These are phyloP conservation scores for Aspergillus pseudoterreus DNA, from an alignment of 2,329 filamentous ascomycete species.

Conservation along the genomic window DNA sequence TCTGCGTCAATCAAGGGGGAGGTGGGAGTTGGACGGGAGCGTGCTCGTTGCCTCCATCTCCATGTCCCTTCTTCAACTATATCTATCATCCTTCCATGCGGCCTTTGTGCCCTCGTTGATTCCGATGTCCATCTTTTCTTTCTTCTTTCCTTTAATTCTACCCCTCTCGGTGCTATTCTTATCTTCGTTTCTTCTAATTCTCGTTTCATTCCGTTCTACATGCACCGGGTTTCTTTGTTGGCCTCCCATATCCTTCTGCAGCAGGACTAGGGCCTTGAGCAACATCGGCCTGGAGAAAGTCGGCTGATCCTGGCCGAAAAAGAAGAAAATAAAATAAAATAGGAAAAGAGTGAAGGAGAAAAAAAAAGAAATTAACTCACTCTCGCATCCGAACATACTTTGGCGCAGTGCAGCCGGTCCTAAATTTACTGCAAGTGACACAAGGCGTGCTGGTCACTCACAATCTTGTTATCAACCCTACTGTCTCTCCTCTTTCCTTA, in stretches of 20 bases:
- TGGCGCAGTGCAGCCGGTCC: neutral
- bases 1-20: slow-evolving; percentile 5
- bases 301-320: neutral
- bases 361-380: neutral
- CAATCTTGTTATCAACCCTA: neutral
- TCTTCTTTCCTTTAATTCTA: neutral
- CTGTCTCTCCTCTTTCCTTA: neutral
- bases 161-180: neutral
- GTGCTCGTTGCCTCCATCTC: slow-evolving; percentile 5
- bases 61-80: slow-evolving; percentile 6
- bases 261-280: neutral
- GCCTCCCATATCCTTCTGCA: neutral
- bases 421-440: slow-evolving; percentile 1
- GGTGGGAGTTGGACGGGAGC: neutral
- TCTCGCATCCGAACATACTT: neutral
- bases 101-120: neutral
- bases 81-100: slow-evolving; percentile 10
- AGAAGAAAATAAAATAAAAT: neutral
- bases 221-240: neutral
- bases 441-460: neutral
- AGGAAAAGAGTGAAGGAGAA: neutral
- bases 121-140: neutral
- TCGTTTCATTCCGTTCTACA: neutral
- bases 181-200: neutral
- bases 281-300: neutral